These are phyloP conservation scores for Przewalskia tangutica DNA, from an alignment of 257 asterid species.

Conservation along the genomic window DNA sequence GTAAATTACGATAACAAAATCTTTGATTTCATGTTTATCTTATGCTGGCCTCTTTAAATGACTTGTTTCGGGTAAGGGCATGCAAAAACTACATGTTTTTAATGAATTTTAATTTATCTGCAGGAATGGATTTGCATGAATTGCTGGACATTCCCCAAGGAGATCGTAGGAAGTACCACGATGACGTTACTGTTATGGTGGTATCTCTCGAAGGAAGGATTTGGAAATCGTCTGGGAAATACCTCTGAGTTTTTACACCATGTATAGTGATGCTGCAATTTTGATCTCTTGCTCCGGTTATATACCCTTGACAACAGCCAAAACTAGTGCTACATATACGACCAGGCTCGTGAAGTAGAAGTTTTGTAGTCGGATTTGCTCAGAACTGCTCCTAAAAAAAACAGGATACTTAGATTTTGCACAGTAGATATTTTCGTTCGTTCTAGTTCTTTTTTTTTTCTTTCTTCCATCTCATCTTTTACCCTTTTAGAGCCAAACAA, in stretches of 20 bases:
- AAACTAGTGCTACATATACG: not conserved
- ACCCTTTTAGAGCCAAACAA: not conserved
- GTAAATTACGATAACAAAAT: not conserved
- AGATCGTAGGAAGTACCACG: slow-evolving; percentile 18
- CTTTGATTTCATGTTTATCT: not conserved
- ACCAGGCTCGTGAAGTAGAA: not conserved
- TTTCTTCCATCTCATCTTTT: not conserved
- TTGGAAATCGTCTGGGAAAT: slow-evolving; percentile 17
- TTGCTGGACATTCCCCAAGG: slow-evolving; percentile 19
- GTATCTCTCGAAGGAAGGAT: slow-evolving; percentile 20
- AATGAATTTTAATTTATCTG: not conserved
- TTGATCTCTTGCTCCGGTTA: not conserved
- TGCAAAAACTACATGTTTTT: not conserved
- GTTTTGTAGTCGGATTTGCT: slow-evolving; percentile 3
- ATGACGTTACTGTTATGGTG: slow-evolving; percentile 20
- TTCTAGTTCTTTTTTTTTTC: not conserved
- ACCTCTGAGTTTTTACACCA: not conserved
- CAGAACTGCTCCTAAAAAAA: not conserved
- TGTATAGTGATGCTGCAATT: not conserved
- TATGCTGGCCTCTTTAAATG: not conserved
- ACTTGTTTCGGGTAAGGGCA: not conserved
- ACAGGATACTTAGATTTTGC: slow-evolving; percentile 5
- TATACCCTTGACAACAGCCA: not conserved
- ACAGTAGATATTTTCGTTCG: not conserved
- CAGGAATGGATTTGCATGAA: slow-evolving; percentile 22